A percentile compares a stretch with the other conserved stretches of the same genome.
phyloP scores from a whole-genome alignment of 1,284 basidiomycete species.

The Mycosarcoma maydis region DNA sequence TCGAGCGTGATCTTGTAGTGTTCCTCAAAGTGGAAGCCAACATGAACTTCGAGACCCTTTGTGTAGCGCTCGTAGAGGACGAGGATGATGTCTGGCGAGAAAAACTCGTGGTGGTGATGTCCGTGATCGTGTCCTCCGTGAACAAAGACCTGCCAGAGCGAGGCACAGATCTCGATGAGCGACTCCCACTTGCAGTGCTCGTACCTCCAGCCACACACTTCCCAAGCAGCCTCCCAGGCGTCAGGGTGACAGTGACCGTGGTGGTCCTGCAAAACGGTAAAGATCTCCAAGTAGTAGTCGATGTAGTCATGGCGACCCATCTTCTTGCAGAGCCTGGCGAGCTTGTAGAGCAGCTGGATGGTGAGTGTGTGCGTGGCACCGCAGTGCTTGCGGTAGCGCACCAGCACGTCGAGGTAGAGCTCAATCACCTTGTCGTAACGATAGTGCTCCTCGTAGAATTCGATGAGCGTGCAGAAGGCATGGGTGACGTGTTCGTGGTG shows the following conservation, averaged over 20 bases:
- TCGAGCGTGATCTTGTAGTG: conserved; percentile 13
- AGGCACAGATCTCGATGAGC: background rate
- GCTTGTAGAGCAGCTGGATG: conserved; percentile 4
- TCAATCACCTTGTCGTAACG: conserved; percentile 7
- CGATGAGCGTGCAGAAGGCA: background rate
- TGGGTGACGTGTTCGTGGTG: conserved; percentile 6
- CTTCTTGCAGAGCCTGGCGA: conserved; percentile 5
- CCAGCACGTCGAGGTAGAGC: conserved; percentile 5
- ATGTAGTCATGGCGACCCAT: conserved; percentile 4
- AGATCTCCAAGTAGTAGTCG: conserved; percentile 1
- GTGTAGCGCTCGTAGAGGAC: conserved; percentile 6
- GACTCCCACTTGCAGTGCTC: conserved; percentile 3
- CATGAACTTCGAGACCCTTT: conserved; percentile 5
- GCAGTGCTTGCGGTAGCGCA: conserved; percentile 3
- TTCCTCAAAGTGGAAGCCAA: conserved; percentile 7
- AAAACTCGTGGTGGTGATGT: conserved; percentile 6
- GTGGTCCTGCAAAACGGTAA: conserved; percentile 1
- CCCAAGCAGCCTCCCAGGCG: conserved; percentile 8
- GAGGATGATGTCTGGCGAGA: conserved; percentile 5
- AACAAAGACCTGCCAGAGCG: conserved; percentile 1
- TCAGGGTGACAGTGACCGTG: conserved; percentile 5
- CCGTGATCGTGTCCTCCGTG: conserved; percentile 6
- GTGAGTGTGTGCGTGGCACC: conserved; percentile 1
- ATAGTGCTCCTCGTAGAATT: conserved; percentile 7
- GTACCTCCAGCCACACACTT: conserved; percentile 1